Percentiles rank a stretch among this genome's conserved stretches.
These are phyloP conservation scores for Penicillium odoratum DNA, from an alignment of 495 filamentous ascomycete species.

Conservation along the genomic window DNA sequence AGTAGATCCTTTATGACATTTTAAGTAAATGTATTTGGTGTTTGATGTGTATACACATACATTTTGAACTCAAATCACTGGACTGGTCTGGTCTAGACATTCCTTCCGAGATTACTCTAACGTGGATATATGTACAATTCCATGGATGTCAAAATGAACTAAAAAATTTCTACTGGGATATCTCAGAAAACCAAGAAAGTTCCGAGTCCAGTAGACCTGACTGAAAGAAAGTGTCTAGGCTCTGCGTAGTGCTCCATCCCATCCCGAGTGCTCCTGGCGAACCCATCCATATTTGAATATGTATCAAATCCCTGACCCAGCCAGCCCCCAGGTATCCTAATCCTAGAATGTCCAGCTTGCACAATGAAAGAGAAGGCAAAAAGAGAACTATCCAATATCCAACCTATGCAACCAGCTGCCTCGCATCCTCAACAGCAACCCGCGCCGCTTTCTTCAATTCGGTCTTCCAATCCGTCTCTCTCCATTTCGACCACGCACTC, in stretches of 20 bases:
- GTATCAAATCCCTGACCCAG: not conserved
- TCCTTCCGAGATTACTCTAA: not conserved
- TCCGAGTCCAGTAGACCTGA: not conserved
- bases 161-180: constrained; percentile 18
- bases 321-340: too few species aligned
- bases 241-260: not conserved
- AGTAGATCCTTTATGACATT: too few species aligned
- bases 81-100: too few species aligned
- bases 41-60: too few species aligned
- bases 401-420: constrained; percentile 38
- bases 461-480: constrained; percentile 65
- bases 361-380: not conserved
- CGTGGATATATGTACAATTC: not conserved
- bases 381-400: not conserved
- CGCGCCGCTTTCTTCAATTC: constrained; percentile 84
- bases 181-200: constrained; percentile 1
- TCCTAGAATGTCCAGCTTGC: not conserved
- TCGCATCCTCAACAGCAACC: constrained; percentile 61
- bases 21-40: too few species aligned
- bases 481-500: constrained; percentile 70
- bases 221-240: not conserved
- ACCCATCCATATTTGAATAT: not conserved
- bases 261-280: not conserved
- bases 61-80: too few species aligned
- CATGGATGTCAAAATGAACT: not conserved